Evolutionary conservation across 495 filamentous ascomycete species (phyloP).

Genomic region (Aspergillus sparsus): DNA sequence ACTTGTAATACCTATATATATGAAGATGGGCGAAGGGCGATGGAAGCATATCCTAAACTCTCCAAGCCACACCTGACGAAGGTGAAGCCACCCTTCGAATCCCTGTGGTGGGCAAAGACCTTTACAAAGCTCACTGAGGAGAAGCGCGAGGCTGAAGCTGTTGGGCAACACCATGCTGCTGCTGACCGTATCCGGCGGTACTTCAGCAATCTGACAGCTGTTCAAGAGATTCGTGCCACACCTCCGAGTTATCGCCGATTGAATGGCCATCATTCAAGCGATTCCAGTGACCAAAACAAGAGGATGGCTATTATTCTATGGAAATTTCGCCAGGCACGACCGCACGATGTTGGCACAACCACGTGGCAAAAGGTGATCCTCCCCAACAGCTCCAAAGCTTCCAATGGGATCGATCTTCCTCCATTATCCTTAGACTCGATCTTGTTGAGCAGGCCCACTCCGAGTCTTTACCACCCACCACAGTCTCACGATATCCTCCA

Average conservation of each 20-base stretch:
- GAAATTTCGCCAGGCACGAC: slow-evolving; percentile 52
- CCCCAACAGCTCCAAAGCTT: slow-evolving; percentile 42
- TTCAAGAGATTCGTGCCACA: slow-evolving; percentile 51
- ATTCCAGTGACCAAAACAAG: slow-evolving; percentile 38
- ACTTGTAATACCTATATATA: slow-evolving; percentile 50
- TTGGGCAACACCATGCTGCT: slow-evolving; percentile 38
- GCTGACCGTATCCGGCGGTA: slow-evolving; percentile 43
- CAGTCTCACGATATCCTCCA: slow-evolving; percentile 40
- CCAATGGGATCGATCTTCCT: slow-evolving; percentile 41
- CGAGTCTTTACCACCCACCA: slow-evolving; percentile 38
- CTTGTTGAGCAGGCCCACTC: slow-evolving; percentile 37
- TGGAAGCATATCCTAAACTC: slow-evolving; percentile 40
- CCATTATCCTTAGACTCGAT: slow-evolving; percentile 45
- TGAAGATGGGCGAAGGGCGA: slow-evolving; percentile 36
- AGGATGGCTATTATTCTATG: slow-evolving; percentile 54
- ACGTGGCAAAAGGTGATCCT: slow-evolving; percentile 54
- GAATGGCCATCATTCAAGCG: slow-evolving; percentile 33
- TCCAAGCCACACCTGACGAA: slow-evolving; percentile 42
- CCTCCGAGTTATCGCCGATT: slow-evolving; percentile 35
- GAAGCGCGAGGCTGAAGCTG: slow-evolving; percentile 40
- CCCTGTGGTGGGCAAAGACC: slow-evolving; percentile 50
- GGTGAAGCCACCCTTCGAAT: slow-evolving; percentile 50
- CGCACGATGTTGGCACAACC: slow-evolving; percentile 49
- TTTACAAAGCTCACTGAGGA: slow-evolving; percentile 48
- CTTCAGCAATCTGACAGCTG: slow-evolving; percentile 47